phyloP scores from a whole-genome alignment of 2,329 filamentous ascomycete genomes.

The Colletotrichum euphorbiae region DNA sequence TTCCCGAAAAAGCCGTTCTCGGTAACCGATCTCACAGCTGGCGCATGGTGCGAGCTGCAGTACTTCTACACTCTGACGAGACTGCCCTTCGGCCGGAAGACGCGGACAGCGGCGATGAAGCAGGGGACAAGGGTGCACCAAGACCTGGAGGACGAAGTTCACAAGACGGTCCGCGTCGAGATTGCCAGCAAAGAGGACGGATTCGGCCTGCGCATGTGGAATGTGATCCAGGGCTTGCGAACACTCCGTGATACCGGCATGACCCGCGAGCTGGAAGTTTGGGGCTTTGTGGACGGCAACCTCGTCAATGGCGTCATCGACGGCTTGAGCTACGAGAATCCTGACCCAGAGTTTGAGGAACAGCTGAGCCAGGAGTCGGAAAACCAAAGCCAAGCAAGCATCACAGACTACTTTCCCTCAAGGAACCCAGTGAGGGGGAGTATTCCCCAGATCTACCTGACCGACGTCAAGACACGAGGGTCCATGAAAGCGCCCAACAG shows the following conservation, averaged over 20 bases:
- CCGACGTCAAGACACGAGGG: constrained; percentile 88
- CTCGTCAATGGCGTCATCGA: constrained; percentile 93
- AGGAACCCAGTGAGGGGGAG: constrained; percentile 38
- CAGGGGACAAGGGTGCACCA: constrained; percentile 84
- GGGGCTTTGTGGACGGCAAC: constrained; percentile 85
- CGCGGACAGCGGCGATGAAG: constrained; percentile 84
- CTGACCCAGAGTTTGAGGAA: constrained; percentile 76
- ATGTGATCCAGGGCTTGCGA: constrained; percentile 86
- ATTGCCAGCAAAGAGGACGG: constrained; percentile 81
- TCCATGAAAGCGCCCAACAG: constrained; percentile 73
- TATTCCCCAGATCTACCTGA: constrained; percentile 72
- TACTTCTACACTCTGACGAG: constrained; percentile 88
- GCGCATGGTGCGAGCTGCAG: constrained; percentile 96
- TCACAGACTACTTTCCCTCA: constrained; percentile 55
- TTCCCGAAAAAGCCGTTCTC: constrained; percentile 83
- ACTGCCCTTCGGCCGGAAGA: constrained; percentile 77
- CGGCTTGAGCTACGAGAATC: constrained; percentile 81
- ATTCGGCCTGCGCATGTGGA: constrained; percentile 89
- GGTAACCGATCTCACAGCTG: constrained; percentile 88
- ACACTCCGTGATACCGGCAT: constrained; percentile 77
- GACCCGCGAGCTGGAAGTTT: constrained; percentile 83
- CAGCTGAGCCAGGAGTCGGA: constrained; percentile 57
- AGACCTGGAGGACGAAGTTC: constrained; percentile 85
- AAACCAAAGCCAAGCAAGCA: constrained; percentile 50
- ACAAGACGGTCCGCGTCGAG: constrained; percentile 79